These are phyloP conservation scores for Phytophthora hybrid DNA, from an alignment of 352 stramenopile genomes.

Conservation along the genomic window DNA sequence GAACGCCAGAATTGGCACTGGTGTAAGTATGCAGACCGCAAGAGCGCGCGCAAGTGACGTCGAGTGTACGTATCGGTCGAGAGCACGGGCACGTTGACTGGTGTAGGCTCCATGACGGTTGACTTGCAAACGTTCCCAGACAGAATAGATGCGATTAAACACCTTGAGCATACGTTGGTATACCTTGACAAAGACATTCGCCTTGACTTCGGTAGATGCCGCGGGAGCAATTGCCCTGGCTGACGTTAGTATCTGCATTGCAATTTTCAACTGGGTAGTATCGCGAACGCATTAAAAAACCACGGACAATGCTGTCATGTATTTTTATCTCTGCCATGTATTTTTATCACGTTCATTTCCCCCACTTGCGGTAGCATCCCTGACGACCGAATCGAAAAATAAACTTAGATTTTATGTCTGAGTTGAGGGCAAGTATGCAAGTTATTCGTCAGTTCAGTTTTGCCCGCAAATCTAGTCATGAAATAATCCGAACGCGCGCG, in stretches of 20 bases:
- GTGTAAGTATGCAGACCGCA: slow-evolving; percentile 10
- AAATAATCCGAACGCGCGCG: too few species aligned
- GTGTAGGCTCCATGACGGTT: slow-evolving; percentile 21
- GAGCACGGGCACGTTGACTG: slow-evolving; percentile 7
- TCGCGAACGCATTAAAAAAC: not conserved
- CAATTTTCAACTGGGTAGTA: not conserved
- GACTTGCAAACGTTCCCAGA: slow-evolving; percentile 18
- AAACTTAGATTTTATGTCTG: not conserved
- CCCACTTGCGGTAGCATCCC: not conserved
- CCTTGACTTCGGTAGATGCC: not conserved
- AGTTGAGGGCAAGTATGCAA: not conserved
- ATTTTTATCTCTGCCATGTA: not conserved
- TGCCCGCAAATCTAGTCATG: too few species aligned
- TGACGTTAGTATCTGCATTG: not conserved
- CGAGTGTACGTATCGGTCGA: slow-evolving; percentile 16
- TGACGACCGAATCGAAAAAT: not conserved
- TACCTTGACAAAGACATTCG: not conserved
- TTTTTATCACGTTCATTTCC: not conserved
- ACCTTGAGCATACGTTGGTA: not conserved
- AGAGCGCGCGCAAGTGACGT: slow-evolving; percentile 7
- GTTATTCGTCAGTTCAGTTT: not conserved
- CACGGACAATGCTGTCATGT: not conserved
- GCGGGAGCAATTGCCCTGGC: not conserved
- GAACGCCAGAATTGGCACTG: slow-evolving; percentile 15
- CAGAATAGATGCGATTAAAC: not conserved